Evolutionary conservation across 768 basidiomycete species (phyloP), one percentile per base, ranked within the genome.

Genomic region (Cystofilobasidium capitatum): DNA sequence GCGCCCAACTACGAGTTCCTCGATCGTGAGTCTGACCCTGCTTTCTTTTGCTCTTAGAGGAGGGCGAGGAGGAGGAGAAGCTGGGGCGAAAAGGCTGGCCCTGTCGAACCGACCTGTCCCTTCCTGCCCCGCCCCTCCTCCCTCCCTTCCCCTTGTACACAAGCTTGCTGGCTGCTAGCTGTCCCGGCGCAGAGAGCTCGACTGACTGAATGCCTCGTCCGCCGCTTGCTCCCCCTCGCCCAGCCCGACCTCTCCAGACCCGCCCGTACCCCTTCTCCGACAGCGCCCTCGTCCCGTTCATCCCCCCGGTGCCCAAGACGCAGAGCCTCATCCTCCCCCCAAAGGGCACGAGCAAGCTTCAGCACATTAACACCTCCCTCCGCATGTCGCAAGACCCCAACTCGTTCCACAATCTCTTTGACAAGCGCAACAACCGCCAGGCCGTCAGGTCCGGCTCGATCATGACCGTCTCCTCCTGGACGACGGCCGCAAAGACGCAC

Each of bases 401-500:
- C 78, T 79, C 49, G 82, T 89, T 76, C 82, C 91, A 67, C 76
- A 78, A 45, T 55, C 79, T 88, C 64, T 96, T 97, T 78, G 84
- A 85, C 42, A 81, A 86, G 59, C 40, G 44, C 7, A 9, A 64
- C 81, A 82, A 45, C 86, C 87, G 84, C 0, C 79, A 83, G 47
- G 83, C 88, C 71, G 79, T 94, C 44, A 80, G 80, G 17, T 86
- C 90, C 24, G 94, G 94, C 1, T 89, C 89, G n/a, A 86, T 97
- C 71, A 76, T 98, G 70, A 86, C 85, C 35, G 86, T 92, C 72
- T 83, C 82, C 54, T 71, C 73, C 33, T 76, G 72, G 61, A 84
- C 86, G 44, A 83, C 85, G 65, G 84, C 91, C 68, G 85, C 89
- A 8, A 88, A 88, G 12, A 87, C 85, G 20, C 79, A 82, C 16